Conservation (phyloP, 495 filamentous ascomycete species). For the Cryomyces minteri region DNA sequence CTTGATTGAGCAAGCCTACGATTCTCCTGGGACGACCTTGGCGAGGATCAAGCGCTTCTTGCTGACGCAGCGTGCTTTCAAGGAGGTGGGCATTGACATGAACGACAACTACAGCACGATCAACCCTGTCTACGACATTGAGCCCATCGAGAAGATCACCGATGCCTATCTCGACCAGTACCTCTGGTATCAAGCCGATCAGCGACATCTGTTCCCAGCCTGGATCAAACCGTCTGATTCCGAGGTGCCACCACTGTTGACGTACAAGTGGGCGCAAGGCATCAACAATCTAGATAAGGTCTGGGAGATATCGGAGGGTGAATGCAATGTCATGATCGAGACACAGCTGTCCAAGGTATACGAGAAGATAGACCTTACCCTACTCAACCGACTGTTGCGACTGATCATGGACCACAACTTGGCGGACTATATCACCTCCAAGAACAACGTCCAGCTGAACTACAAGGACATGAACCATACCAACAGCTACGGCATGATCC, state of each 20-base stretch:
- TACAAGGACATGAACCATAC: constrained; percentile 99
- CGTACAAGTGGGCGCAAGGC: constrained; percentile 98
- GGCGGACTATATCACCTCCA: constrained; percentile 96
- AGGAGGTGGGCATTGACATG: constrained; percentile 99
- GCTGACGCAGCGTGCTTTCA: constrained; percentile 92
- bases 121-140: constrained; percentile 97
- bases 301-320: constrained; percentile 87
- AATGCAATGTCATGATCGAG: constrained; percentile 99
- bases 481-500: constrained; percentile 96
- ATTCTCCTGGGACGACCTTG: constrained; percentile 89
- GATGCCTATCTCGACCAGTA: constrained; percentile 99
- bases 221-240: constrained; percentile 99
- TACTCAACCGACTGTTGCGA: constrained; percentile 81
- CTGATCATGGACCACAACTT: constrained; percentile 99
- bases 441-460: constrained; percentile 98
- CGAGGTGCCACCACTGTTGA: constrained; percentile 89
- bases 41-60: constrained; percentile 97
- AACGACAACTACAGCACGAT: constrained; percentile 99
- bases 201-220: constrained; percentile 90
- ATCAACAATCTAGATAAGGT: constrained; percentile 99
- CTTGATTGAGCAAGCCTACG: constrained; percentile 95
- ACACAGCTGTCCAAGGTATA: constrained; percentile 97
- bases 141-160: constrained; percentile 99
- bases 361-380: constrained; percentile 95
- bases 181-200: constrained; percentile 97